phyloP scores from a whole-genome alignment of 2,329 filamentous ascomycete genomes.

The Aspergillus floridensis region DNA sequence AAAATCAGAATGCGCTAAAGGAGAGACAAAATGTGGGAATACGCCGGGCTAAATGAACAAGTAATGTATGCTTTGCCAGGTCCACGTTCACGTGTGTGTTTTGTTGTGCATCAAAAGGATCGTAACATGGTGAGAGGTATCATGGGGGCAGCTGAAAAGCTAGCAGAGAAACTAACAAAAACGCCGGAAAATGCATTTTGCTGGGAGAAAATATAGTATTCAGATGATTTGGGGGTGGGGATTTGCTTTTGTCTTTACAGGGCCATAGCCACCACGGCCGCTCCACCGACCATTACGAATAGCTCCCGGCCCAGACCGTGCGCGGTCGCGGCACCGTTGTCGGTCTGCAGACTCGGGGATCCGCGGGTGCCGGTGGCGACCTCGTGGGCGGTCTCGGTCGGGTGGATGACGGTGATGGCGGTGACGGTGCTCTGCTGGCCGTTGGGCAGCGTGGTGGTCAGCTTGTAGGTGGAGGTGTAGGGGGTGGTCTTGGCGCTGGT shows the following conservation, averaged over 20 bases:
- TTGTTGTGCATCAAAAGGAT: neutral
- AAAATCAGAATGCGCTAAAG: neutral
- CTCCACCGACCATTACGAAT: conserved; percentile 41
- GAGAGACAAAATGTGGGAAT: neutral
- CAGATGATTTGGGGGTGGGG: too few relatives aligned
- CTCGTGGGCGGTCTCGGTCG: conserved; percentile 26
- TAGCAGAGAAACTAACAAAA: neutral
- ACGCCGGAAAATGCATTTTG: conserved; percentile 5
- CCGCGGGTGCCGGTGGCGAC: conserved; percentile 23
- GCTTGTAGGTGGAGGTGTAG: conserved; percentile 41
- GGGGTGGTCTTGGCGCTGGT: conserved; percentile 22
- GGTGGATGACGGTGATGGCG: conserved; percentile 45
- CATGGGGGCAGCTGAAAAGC: neutral
- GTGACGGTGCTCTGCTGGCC: conserved; percentile 46
- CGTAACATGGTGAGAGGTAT: conserved; percentile 2
- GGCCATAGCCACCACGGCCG: conserved; percentile 40
- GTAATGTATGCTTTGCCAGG: neutral
- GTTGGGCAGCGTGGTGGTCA: conserved; percentile 42
- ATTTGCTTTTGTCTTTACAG: conserved; percentile 23
- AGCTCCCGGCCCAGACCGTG: conserved; percentile 35
- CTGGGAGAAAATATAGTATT: neutral
- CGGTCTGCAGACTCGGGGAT: conserved; percentile 42
- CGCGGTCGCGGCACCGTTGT: conserved; percentile 27
- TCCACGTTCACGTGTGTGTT: too few relatives aligned
- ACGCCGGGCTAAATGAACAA: neutral